Percentiles rank a stretch among this genome's conserved stretches.
phyloP scores from a whole-genome alignment of 305 asterid genomes.

The Solanum hybrid region DNA sequence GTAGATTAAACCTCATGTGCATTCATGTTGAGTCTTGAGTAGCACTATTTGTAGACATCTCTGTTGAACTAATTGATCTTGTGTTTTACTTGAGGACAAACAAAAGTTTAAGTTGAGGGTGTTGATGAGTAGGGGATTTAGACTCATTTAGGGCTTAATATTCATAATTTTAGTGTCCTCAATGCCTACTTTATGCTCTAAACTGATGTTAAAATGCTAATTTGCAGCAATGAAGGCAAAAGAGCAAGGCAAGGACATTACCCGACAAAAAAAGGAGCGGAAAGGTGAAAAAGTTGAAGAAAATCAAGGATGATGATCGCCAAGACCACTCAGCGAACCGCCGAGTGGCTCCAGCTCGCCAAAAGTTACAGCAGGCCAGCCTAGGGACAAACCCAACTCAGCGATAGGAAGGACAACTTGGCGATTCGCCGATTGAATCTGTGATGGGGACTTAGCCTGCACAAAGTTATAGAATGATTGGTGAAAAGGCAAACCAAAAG shows the following conservation, averaged over 20 bases:
- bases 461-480: background rate
- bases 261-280: too few species aligned
- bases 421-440: background rate
- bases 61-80: background rate
- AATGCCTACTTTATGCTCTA: background rate
- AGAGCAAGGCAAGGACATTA: background rate
- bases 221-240: background rate
- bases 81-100: background rate
- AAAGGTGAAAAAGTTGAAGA: background rate
- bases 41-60: too few species aligned
- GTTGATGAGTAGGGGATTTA: background rate
- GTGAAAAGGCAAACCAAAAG: background rate
- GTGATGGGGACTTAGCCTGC: background rate
- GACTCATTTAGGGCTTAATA: background rate
- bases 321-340: background rate
- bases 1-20: background rate
- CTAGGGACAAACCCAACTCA: background rate
- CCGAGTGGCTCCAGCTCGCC: background rate
- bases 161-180: background rate
- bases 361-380: background rate
- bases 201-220: too few species aligned
- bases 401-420: background rate
- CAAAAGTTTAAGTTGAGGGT: background rate
- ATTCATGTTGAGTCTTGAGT: background rate
- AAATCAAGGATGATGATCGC: background rate